Conservation (phyloP, 352 stramenopile species). For the Phytophthora fragariae region DNA sequence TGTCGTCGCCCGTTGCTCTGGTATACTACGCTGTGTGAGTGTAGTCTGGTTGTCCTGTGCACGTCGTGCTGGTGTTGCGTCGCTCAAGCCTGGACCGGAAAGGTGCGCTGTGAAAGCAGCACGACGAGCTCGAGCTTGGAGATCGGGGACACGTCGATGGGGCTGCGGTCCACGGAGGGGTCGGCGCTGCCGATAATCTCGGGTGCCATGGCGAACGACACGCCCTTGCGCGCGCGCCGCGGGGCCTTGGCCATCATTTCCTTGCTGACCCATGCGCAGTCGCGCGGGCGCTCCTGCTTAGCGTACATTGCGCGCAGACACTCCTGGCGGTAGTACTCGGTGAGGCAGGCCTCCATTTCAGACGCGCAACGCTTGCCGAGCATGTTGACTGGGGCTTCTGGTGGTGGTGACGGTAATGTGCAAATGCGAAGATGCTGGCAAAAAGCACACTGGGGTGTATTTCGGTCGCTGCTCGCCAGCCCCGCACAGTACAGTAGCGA, state of each 20-base stretch:
- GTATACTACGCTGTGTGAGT: slow-evolving; percentile 24
- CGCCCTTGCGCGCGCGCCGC: slow-evolving; percentile 56
- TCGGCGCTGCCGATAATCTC: slow-evolving; percentile 83
- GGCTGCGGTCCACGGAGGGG: slow-evolving; percentile 71
- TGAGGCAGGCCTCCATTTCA: slow-evolving; percentile 79
- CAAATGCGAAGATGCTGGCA: slow-evolving; percentile 38
- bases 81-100: slow-evolving; percentile 57
- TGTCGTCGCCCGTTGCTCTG: slow-evolving; percentile 21
- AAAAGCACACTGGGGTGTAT: slow-evolving; percentile 55
- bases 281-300: slow-evolving; percentile 55
- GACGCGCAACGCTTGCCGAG: slow-evolving; percentile 76
- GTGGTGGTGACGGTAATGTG: slow-evolving; percentile 17
- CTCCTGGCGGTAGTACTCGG: slow-evolving; percentile 86
- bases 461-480: slow-evolving; percentile 19
- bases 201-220: slow-evolving; percentile 63
- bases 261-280: slow-evolving; percentile 59
- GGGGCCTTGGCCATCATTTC: slow-evolving; percentile 55
- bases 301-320: slow-evolving; percentile 81
- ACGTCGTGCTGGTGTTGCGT: slow-evolving; percentile 11
- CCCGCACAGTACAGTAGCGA: slow-evolving; percentile 16
- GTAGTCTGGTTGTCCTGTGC: slow-evolving; percentile 41
- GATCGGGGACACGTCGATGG: slow-evolving; percentile 81
- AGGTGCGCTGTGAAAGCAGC: slow-evolving; percentile 78
- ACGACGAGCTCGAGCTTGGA: slow-evolving; percentile 78
- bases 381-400: slow-evolving; percentile 40